Evolutionary conservation across 768 basidiomycete species (phyloP), one percentile per base, ranked within the genome.

Genomic region (Kwoniella europaea): DNA sequence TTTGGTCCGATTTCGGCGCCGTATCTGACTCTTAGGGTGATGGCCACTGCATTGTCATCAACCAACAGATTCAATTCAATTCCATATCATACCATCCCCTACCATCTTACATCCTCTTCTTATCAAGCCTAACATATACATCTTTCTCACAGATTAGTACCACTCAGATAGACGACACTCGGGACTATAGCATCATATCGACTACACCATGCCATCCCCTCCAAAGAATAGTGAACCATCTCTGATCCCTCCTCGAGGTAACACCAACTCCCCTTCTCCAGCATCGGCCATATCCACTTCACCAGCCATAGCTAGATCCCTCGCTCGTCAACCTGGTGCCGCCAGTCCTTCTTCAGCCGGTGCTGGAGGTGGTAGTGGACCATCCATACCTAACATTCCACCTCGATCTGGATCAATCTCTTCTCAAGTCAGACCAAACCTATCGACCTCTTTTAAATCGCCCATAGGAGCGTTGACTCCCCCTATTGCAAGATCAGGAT

Each of bases 381-480:
- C 67, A 3, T 35, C 61, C 16, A 63, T 68, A 54, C 76, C 76
- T 43, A 77, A 77, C 50, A 77, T 77, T 57, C 76, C 76, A 42
- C 76, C 72, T 43, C 35, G 76, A 55, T 63, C 56, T 4, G 54
- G 64, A n/a, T 67, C 68, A 16, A 63, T 65, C 56, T 71, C 73
- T 10, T 54, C 56, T 15, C 35, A 27, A 7, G 35, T 52, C 18
- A 57, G 60, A 20, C 68, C 52, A 41, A 44, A 41, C 12, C 29
- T 69, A 13, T 63, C 58, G 6, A 42, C 66, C 46, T 50, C 73
- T 52, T 59, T 57, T 68, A 64, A 64, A 71, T 70, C 71, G 6
- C 58, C 61, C 57, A 54, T 58, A 41, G 24, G 43, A 18, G 41
- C 56, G 3, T 6, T 50, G 3, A 55, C 50, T 4, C 53, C 69